Conservation (phyloP, 192 early-diverging fungal genomes). For the Coemansia sp. region DNA sequence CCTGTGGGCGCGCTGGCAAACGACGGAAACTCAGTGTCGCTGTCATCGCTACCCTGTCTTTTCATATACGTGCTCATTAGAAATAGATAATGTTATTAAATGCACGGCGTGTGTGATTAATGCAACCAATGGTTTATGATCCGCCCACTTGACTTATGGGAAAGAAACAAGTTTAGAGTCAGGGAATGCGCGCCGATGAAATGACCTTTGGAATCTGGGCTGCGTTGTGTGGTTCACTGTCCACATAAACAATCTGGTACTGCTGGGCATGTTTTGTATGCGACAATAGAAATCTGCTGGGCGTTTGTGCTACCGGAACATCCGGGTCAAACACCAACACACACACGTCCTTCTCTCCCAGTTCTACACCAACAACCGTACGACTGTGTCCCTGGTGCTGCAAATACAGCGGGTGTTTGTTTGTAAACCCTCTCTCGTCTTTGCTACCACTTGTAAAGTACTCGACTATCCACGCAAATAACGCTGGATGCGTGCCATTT, state of each 20-base stretch:
- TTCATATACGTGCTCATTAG: background rate
- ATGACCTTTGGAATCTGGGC: conserved; percentile 13
- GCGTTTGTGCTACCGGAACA: background rate
- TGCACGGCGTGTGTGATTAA: no score
- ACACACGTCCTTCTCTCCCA: conserved; percentile 36
- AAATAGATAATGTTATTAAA: no score
- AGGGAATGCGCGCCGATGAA: conserved; percentile 15
- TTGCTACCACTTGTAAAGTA: conserved; percentile 51
- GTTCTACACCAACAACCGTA: conserved; percentile 64
- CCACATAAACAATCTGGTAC: conserved; percentile 38
- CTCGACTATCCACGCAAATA: conserved; percentile 59
- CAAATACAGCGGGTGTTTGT: conserved; percentile 65
- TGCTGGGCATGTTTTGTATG: conserved; percentile 14
- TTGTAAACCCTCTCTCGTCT: conserved; percentile 28
- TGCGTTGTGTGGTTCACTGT: background rate
- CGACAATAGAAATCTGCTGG: background rate
- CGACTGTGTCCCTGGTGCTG: conserved; percentile 73
- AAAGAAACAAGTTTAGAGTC: no score
- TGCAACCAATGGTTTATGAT: no score
- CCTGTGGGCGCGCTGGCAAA: conserved; percentile 29
- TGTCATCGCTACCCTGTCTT: conserved; percentile 17
- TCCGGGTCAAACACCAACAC: conserved; percentile 68
- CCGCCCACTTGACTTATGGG: no score
- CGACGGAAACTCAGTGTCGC: conserved; percentile 24
- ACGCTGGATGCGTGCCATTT: conserved; percentile 54